A percentile compares a stretch with the other conserved stretches of the same genome.
phyloP scores from a whole-genome alignment of 164 flowering plant genomes.

The Nymphaea thermarum region DNA sequence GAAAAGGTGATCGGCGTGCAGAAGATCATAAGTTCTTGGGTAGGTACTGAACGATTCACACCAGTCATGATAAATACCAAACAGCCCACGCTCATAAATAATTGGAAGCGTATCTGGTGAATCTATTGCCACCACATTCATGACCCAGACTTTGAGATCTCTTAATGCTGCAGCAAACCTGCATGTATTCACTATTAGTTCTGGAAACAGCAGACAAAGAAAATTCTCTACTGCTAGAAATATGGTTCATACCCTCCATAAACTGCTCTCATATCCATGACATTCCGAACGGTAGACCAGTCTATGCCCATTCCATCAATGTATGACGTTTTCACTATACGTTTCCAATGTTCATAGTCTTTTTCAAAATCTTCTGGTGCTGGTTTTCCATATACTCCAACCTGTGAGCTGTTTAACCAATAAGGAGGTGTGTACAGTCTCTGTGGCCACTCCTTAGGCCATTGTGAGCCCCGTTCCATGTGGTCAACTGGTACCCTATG shows the following conservation, averaged over 20 bases:
- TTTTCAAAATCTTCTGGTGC: constrained; percentile 65
- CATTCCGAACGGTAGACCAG: constrained; percentile 79
- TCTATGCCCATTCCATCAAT: constrained; percentile 56
- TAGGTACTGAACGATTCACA: constrained; percentile 94
- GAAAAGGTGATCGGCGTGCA: constrained; percentile 91
- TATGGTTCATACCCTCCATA: constrained; percentile 73
- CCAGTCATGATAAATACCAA: constrained; percentile 98
- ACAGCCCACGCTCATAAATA: constrained; percentile 79
- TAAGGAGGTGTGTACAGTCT: constrained; percentile 51
- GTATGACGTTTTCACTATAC: constrained; percentile 36
- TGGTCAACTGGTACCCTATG: constrained; percentile 39
- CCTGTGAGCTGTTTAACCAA: constrained; percentile 76
- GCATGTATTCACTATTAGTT: constrained; percentile 11
- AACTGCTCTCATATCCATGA: constrained; percentile 98
- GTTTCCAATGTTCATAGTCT: constrained; percentile 77
- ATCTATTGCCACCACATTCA: constrained; percentile 75
- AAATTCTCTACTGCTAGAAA: background rate
- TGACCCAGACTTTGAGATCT: constrained; percentile 67
- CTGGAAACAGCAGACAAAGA: background rate
- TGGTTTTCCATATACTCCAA: constrained; percentile 77
- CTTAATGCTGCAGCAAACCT: constrained; percentile 90
- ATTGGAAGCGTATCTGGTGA: constrained; percentile 89
- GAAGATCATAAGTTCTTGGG: constrained; percentile 76
- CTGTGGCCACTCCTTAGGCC: constrained; percentile 81
- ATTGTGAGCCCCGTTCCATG: constrained; percentile 48